phyloP scores from a whole-genome alignment of 495 filamentous ascomycete species.

The Arthonia radiata region DNA sequence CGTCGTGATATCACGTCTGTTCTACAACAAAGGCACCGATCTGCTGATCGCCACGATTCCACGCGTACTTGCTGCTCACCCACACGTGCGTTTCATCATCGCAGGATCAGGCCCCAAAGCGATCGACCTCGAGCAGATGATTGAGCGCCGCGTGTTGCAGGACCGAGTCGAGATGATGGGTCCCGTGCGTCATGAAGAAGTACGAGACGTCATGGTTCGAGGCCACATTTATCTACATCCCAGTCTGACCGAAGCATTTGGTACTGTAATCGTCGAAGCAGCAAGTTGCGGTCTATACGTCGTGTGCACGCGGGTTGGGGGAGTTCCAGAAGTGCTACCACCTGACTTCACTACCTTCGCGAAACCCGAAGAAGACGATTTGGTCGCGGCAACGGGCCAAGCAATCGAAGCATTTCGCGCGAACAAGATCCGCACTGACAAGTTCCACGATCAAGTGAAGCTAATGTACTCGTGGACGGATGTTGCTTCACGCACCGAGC shows the following conservation, averaged over 20 bases:
- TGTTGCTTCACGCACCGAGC: conserved; percentile 72
- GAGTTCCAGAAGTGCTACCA: conserved; percentile 86
- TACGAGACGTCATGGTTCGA: conserved; percentile 92
- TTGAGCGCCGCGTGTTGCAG: conserved; percentile 81
- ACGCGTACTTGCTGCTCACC: conserved; percentile 65
- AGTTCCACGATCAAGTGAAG: conserved; percentile 90
- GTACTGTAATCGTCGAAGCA: conserved; percentile 91
- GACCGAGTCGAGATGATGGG: conserved; percentile 83
- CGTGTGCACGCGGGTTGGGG: conserved; percentile 86
- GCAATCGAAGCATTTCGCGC: conserved; percentile 61
- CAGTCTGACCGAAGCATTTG: conserved; percentile 85
- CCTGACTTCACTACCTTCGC: conserved; percentile 87
- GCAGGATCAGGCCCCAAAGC: conserved; percentile 87
- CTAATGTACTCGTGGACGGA: conserved; percentile 97
- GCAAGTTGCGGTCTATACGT: conserved; percentile 88
- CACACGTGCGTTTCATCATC: conserved; percentile 91
- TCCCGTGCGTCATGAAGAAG: conserved; percentile 80
- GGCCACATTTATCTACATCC: conserved; percentile 95
- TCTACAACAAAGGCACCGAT: conserved; percentile 97
- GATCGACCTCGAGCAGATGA: conserved; percentile 93
- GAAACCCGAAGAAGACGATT: conserved; percentile 75
- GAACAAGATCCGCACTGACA: conserved; percentile 67
- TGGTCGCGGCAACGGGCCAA: conserved; percentile 56
- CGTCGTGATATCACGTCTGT: conserved; percentile 87
- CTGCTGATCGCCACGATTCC: conserved; percentile 84